Evolutionary conservation across 2,329 filamentous ascomycete genomes (phyloP).

Genomic region (Exophiala calicioides): DNA sequence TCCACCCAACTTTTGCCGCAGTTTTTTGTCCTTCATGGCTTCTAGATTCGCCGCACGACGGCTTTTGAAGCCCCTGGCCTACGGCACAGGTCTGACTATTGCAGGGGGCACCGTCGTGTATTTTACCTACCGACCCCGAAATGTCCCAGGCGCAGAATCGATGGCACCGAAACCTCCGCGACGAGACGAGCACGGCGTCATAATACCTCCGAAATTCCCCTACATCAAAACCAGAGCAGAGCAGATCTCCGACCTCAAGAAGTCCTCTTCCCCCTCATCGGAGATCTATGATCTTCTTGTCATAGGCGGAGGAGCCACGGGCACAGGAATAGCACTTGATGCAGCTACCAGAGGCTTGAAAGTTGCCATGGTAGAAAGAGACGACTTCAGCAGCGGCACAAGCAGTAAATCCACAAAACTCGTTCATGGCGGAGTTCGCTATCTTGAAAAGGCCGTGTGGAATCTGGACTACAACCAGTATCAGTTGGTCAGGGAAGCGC

Average conservation of each 20-base stretch:
- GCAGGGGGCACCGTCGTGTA: slow-evolving; percentile 58
- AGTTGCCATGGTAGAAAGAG: slow-evolving; percentile 79
- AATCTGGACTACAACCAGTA: slow-evolving; percentile 80
- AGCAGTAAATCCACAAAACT: slow-evolving; percentile 86
- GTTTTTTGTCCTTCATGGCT: slow-evolving; percentile 15
- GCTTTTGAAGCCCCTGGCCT: slow-evolving; percentile 59
- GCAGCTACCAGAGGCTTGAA: slow-evolving; percentile 76
- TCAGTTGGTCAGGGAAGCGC: slow-evolving; percentile 74
- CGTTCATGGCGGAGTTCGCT: slow-evolving; percentile 80
- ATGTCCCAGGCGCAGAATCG: slow-evolving; percentile 55
- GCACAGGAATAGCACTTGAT: slow-evolving; percentile 79
- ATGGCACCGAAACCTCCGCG: slow-evolving; percentile 56
- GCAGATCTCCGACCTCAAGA: slow-evolving; percentile 55
- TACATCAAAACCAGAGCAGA: slow-evolving; percentile 52
- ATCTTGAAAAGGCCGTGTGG: slow-evolving; percentile 83
- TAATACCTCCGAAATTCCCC: slow-evolving; percentile 56
- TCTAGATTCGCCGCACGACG: slow-evolving; percentile 41
- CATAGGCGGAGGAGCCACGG: slow-evolving; percentile 77
- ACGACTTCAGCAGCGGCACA: slow-evolving; percentile 79
- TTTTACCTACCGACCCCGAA: slow-evolving; percentile 61
- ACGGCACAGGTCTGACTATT: slow-evolving; percentile 57
- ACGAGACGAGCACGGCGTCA: slow-evolving; percentile 56
- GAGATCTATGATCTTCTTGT: slow-evolving; percentile 74
- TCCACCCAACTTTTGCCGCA: not conserved
- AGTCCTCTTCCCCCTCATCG: slow-evolving; percentile 53